These are phyloP conservation scores for Cercospora sp. DNA, from an alignment of 2,329 filamentous ascomycete genomes.

Conservation along the genomic window DNA sequence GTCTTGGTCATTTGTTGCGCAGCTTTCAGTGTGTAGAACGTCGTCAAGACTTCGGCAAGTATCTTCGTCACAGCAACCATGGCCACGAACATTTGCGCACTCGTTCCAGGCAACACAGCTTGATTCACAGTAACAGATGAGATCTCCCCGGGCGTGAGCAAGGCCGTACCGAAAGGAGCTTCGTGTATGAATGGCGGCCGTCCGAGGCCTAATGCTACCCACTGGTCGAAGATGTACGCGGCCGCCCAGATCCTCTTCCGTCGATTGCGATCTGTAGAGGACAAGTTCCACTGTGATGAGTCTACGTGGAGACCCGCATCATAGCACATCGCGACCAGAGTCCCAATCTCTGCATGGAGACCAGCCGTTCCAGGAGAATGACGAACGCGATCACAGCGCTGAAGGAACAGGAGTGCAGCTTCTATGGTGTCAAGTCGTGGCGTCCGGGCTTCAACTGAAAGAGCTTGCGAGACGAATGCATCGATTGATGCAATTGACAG, in stretches of 20 bases:
- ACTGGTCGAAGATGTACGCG: slow-evolving; percentile 26
- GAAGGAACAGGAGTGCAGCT: slow-evolving; percentile 24
- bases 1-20: slow-evolving; percentile 14
- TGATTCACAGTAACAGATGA: slow-evolving; percentile 22
- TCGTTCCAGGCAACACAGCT: slow-evolving; percentile 20
- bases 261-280: slow-evolving; percentile 18
- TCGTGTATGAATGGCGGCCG: slow-evolving; percentile 28
- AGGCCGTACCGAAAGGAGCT: slow-evolving; percentile 23
- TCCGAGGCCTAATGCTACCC: slow-evolving; percentile 26
- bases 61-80: slow-evolving; percentile 30
- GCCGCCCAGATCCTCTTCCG: slow-evolving; percentile 30
- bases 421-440: slow-evolving; percentile 29
- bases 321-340: slow-evolving; percentile 24
- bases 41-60: slow-evolving; percentile 23
- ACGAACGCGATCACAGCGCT: slow-evolving; percentile 24
- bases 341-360: slow-evolving; percentile 25
- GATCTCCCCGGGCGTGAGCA: slow-evolving; percentile 21
- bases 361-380: slow-evolving; percentile 23
- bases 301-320: slow-evolving; percentile 29
- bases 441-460: slow-evolving; percentile 22
- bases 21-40: slow-evolving; percentile 28
- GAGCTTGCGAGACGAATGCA: slow-evolving; percentile 25
- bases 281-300: slow-evolving; percentile 25
- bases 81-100: slow-evolving; percentile 27
- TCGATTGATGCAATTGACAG: slow-evolving; percentile 16